Base-by-base conservation (phyloP, 306 rosid species). In the Arachis stenosperma region DNA sequence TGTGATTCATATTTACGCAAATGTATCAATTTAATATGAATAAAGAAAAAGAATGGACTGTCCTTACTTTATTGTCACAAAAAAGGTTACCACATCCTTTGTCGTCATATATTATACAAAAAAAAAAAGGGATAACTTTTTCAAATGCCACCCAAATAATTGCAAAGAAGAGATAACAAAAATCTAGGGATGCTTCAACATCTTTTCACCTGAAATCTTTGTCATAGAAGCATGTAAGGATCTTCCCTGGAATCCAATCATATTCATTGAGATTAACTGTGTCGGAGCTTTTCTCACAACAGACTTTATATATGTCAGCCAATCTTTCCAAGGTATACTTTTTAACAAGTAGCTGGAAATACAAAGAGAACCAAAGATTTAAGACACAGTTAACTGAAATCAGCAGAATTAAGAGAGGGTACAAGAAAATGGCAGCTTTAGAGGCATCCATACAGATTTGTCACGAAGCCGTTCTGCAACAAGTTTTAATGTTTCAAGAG, bases 241-340 rank as follows among this genome's bases (percentile, higher is more conserved):
- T 87, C 93, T 86, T 94, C 80, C 96, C 96, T 40, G 95, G 96
- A 80, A 94, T 89, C 99, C 99, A 90, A 62, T 81, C 87, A 81
- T 75, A 91, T 40, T 82, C 90, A 69, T 68, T 48, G 13, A 83
- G 67, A 41, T 83, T 81, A 75, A 73, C 80, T 8, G 85, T 73
- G 54, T 83, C 85, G n/a, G 89, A 77, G 62, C 82, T 81, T 71
- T 79, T 88, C 87, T 85, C 55, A 57, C 96, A 87, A 74, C 77
- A 83, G 39, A 77, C 79, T 86, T 85, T 82, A 85, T 88, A 90
- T 70, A 94, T 83, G 81, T 89, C 99, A 13, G 91, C 93, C 74
- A 94, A 81, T 83, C 99, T 86, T 80, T 88, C 99, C 91, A 94
- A 72, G 57, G 99, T 90, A 87, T 89, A 88, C 80, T 77, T 85